Evolutionary conservation across 495 filamentous ascomycete species (phyloP).

Genomic region (Hypoxylon fuscum): DNA sequence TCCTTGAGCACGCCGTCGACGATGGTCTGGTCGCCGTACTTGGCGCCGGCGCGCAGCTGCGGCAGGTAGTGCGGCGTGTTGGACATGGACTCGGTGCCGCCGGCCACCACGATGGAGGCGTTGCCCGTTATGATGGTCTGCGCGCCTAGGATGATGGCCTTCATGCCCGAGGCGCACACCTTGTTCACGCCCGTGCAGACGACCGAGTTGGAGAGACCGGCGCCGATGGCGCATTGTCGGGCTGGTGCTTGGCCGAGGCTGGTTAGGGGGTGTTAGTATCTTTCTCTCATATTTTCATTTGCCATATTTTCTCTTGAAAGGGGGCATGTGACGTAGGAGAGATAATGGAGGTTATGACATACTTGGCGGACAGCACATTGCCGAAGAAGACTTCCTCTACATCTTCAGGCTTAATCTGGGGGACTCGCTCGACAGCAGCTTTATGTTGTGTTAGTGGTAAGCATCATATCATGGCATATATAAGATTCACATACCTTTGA

Average conservation of each 20-base stretch:
- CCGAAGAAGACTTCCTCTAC: constrained; percentile 98
- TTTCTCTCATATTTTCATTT: too few species aligned
- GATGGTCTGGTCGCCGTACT: constrained; percentile 86
- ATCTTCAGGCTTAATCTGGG: constrained; percentile 82
- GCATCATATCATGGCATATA: constrained; percentile 19
- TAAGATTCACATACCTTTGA: constrained; percentile 72
- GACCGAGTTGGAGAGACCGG: constrained; percentile 78
- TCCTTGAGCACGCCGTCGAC: constrained; percentile 93
- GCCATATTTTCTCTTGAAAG: neutral
- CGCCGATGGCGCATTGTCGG: constrained; percentile 88
- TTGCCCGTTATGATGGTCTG: constrained; percentile 97
- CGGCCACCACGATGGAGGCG: constrained; percentile 88
- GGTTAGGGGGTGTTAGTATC: constrained; percentile 26
- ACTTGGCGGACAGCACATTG: constrained; percentile 97
- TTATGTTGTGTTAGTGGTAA: constrained; percentile 27
- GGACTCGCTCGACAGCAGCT: constrained; percentile 87
- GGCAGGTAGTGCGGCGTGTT: constrained; percentile 97
- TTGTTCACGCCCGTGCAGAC: constrained; percentile 97
- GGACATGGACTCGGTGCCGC: constrained; percentile 96
- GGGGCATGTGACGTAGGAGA: neutral
- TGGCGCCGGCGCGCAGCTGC: constrained; percentile 79
- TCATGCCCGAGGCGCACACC: constrained; percentile 93
- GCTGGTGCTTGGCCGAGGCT: constrained; percentile 97
- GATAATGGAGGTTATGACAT: constrained; percentile 56
- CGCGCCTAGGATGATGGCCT: constrained; percentile 92